A percentile compares a stretch with the other conserved stretches of the same genome.
Conservation (phyloP, 164 flowering plant genomes). For the Amborella trichopoda region DNA sequence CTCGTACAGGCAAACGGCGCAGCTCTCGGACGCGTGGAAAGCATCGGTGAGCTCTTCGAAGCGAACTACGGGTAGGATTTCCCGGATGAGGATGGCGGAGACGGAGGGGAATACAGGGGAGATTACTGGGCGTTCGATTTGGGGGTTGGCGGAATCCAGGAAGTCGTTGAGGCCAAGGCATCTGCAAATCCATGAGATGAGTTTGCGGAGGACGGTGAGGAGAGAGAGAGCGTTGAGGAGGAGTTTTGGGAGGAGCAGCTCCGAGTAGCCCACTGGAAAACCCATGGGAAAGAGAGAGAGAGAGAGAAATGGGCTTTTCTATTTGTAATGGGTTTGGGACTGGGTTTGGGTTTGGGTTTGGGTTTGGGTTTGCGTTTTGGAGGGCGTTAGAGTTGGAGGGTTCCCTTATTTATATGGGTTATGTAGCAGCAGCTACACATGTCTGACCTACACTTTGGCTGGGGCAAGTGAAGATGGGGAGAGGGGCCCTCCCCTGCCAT, state of each 20-base stretch:
- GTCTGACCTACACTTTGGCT: too few species aligned
- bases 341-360: too few species aligned
- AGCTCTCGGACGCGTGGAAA: conserved; percentile 34
- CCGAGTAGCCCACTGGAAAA: conserved; percentile 79
- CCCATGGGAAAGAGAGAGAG: conserved; percentile 36
- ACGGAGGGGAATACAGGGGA: conserved; percentile 30
- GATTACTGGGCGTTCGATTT: conserved; percentile 12
- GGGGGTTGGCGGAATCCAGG: conserved; percentile 37
- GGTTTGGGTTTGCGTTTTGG: too few species aligned
- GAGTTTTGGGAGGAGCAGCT: conserved; percentile 57
- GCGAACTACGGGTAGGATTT: conserved; percentile 56
- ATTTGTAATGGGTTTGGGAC: too few species aligned
- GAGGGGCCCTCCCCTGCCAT: too few species aligned
- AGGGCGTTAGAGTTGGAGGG: too few species aligned
- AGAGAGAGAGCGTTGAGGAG: conserved; percentile 44
- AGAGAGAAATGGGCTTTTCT: conserved; percentile 1
- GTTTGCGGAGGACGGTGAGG: conserved; percentile 35
- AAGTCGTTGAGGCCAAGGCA: conserved; percentile 50
- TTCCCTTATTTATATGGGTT: too few species aligned
- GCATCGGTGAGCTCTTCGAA: conserved; percentile 24
- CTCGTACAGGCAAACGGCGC: conserved; percentile 83
- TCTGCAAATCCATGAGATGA: conserved; percentile 32
- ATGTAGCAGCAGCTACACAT: too few species aligned
- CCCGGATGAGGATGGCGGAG: conserved; percentile 60
- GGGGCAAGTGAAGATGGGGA: too few species aligned